phyloP scores from a whole-genome alignment of 345 rosid species.

The Schrenkiella parvula region DNA sequence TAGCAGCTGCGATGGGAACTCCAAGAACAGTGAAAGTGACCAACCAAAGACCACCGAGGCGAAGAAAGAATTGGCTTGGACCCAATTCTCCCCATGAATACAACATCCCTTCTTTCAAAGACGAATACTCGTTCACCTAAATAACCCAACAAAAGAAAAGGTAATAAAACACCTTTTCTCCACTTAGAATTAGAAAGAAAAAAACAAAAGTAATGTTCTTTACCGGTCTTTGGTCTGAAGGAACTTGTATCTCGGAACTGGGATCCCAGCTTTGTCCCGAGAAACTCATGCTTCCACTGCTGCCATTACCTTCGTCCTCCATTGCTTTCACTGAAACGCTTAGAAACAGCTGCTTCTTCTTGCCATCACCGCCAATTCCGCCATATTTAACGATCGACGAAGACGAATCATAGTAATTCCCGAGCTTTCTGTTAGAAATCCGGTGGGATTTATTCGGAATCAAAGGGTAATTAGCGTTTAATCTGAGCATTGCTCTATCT shows the following conservation, averaged over 20 bases:
- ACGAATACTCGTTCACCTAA: conserved; percentile 89
- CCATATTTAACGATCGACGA: conserved; percentile 31
- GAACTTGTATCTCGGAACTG: conserved; percentile 76
- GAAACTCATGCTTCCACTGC: conserved; percentile 50
- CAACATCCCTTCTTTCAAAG: conserved; percentile 70
- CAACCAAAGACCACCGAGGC: conserved; percentile 90
- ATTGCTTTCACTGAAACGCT: conserved; percentile 48
- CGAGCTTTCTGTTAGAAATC: conserved; percentile 43
- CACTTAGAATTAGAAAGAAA: too few species aligned
- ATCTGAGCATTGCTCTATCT: conserved; percentile 49
- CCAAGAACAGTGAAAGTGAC: conserved; percentile 77
- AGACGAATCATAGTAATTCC: conserved; percentile 40
- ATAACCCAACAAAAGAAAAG: too few species aligned
- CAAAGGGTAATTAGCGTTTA: conserved; percentile 50
- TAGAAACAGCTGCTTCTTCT: conserved; percentile 24
- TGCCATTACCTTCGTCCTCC: conserved; percentile 54
- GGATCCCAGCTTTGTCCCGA: conserved; percentile 84
- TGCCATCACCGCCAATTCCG: conserved; percentile 8
- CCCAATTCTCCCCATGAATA: conserved; percentile 92
- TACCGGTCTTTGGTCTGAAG: conserved; percentile 94
- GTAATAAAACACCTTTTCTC: too few species aligned
- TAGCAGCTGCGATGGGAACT: conserved; percentile 86
- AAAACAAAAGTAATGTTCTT: too few species aligned
- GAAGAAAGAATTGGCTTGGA: conserved; percentile 57
- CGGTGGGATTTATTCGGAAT: conserved; percentile 29